phyloP scores from a whole-genome alignment of 169 alveolate species.

The Cryptosporidium sp. region DNA sequence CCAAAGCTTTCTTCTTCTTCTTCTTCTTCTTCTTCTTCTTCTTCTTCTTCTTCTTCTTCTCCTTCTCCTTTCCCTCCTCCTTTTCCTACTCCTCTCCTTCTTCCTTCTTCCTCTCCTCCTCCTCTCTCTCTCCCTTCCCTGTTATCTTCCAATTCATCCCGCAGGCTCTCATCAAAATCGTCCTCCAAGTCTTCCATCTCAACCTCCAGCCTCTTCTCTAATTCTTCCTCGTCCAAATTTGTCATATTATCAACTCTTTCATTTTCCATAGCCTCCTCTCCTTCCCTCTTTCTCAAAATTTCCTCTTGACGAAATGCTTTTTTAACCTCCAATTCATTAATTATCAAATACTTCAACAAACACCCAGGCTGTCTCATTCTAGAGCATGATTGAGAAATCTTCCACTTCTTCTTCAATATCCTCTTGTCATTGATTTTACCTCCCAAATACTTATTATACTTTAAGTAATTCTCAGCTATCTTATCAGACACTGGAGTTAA shows the following conservation, averaged over 20 bases:
- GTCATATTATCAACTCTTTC: not conserved
- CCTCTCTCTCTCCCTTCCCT: not conserved
- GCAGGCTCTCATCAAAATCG: too few relatives aligned
- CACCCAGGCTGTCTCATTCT: conserved; percentile 72
- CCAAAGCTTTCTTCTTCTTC: not conserved
- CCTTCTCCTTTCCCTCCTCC: not conserved
- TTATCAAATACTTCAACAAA: conserved; percentile 28
- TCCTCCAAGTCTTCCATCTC: conserved; percentile 12
- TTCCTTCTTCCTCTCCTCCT: not conserved
- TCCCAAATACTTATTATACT: conserved; percentile 28
- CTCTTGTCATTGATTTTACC: conserved; percentile 5
- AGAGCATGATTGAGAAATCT: conserved; percentile 55
- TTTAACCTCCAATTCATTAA: conserved; percentile 5
- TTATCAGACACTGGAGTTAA: conserved; percentile 40
- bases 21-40: not conserved
- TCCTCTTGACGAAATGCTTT: not conserved
- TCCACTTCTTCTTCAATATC: conserved; percentile 51
- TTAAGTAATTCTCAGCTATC: conserved; percentile 42
- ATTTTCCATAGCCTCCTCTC: not conserved
- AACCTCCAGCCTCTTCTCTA: not conserved
- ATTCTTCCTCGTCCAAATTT: not conserved
- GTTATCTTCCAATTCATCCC: not conserved
- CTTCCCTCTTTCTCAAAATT: not conserved
- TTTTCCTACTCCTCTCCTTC: not conserved
- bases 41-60: not conserved